Evolutionary conservation across 306 rosid species (phyloP).

Genomic region (Acacia confusa): DNA sequence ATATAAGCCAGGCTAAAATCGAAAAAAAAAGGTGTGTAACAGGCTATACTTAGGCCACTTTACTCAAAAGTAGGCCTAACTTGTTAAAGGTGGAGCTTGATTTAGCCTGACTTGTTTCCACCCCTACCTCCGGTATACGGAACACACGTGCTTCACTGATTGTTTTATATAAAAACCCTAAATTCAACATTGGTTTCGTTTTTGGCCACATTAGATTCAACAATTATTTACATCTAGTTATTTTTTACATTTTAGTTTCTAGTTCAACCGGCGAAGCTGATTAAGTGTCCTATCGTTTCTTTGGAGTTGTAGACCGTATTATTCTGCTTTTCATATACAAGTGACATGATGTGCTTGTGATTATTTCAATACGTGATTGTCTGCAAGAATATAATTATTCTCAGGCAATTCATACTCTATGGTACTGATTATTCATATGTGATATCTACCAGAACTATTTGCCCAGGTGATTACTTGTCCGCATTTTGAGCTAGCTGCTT

Average conservation of each 20-base stretch:
- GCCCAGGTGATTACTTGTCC: constrained; percentile 66
- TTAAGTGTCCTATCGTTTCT: not conserved
- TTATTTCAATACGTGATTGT: not conserved
- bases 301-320: not conserved
- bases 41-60: too few species aligned
- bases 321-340: constrained; percentile 20
- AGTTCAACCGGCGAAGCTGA: not conserved
- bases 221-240: not conserved
- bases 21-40: too few species aligned
- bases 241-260: not conserved
- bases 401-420: constrained; percentile 10
- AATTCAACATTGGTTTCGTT: not conserved
- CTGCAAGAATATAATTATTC: not conserved
- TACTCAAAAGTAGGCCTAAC: too few species aligned
- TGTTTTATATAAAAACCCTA: not conserved
- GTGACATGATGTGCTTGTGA: not conserved
- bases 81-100: too few species aligned
- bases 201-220: not conserved
- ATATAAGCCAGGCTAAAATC: too few species aligned
- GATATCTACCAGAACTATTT: constrained; percentile 36
- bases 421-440: not conserved
- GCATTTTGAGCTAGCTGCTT: constrained; percentile 17
- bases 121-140: not conserved
- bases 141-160: not conserved
- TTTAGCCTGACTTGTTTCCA: too few species aligned